Evolutionary conservation across 225 moss, liverwort and hornwort species (phyloP).

Genomic region (Marchantia polymorpha): DNA sequence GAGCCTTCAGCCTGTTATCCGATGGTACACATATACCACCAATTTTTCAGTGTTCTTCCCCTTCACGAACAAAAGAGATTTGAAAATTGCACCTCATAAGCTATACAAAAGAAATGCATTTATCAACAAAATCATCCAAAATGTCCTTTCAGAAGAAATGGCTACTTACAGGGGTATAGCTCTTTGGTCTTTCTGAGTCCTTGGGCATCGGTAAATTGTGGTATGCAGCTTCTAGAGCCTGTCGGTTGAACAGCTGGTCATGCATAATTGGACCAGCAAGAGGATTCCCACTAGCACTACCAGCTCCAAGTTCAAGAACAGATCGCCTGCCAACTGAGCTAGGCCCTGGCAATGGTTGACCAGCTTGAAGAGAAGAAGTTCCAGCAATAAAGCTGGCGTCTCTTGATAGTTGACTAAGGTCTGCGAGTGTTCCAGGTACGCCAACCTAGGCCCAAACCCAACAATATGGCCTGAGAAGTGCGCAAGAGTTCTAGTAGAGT

Average conservation of each 20-base stretch:
- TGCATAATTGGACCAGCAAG: conserved; percentile 31
- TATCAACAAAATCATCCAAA: neutral
- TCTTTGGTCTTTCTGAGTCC: conserved; percentile 86
- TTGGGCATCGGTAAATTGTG: conserved; percentile 64
- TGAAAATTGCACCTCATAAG: too few species aligned
- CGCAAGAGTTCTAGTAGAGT: neutral
- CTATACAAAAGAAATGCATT: too few species aligned
- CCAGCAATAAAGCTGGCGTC: conserved; percentile 65
- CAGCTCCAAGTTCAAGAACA: conserved; percentile 46
- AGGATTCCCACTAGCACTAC: conserved; percentile 49
- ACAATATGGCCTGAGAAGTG: neutral
- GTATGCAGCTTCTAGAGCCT: conserved; percentile 76
- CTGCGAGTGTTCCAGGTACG: conserved; percentile 78
- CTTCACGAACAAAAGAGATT: too few species aligned
- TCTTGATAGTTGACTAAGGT: conserved; percentile 84
- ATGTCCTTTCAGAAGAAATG: neutral
- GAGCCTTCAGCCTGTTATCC: too few species aligned
- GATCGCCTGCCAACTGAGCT: conserved; percentile 68
- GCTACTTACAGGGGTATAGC: conserved; percentile 65
- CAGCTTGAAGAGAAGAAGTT: conserved; percentile 50
- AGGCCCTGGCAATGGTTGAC: conserved; percentile 52
- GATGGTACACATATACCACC: too few species aligned
- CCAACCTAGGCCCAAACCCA: conserved; percentile 58
- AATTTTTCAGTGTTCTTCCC: too few species aligned
- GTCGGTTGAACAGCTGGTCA: conserved; percentile 42